phyloP scores from a whole-genome alignment of 192 early-diverging fungal species.

The Podila epicladia region DNA sequence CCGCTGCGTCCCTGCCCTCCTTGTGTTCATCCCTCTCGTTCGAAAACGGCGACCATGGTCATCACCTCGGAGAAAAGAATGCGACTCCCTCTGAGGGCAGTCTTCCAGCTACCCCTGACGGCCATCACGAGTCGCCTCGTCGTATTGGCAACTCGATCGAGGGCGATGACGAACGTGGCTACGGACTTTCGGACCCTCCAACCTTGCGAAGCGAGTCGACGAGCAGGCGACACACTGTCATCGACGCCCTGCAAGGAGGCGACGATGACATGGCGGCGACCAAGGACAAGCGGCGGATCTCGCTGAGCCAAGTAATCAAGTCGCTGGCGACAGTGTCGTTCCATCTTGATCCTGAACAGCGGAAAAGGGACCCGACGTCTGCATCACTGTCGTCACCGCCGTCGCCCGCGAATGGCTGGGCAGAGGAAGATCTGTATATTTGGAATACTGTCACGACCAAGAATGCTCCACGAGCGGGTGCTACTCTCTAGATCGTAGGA shows the following conservation, averaged over 20 bases:
- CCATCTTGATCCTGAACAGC: slow-evolving; percentile 5
- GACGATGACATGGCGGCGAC: background rate
- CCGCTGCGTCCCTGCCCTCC: slow-evolving; percentile 13
- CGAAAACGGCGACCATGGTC: background rate
- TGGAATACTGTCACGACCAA: slow-evolving; percentile 41
- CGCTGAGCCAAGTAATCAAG: slow-evolving; percentile 24
- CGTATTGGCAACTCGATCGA: too few relatives aligned
- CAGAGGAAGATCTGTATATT: slow-evolving; percentile 15
- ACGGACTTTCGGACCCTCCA: background rate
- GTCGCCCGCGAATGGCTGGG: background rate
- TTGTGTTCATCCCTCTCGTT: slow-evolving; percentile 9
- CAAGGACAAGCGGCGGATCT: slow-evolving; percentile 35
- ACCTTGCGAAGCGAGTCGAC: background rate
- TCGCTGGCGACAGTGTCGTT: slow-evolving; percentile 10
- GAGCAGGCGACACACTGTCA: background rate
- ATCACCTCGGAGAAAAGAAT: background rate
- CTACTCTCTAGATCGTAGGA: background rate
- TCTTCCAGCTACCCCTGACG: background rate
- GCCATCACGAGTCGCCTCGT: too few relatives aligned
- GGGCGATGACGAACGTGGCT: too few relatives aligned
- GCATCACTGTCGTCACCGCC: background rate
- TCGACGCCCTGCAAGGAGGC: background rate
- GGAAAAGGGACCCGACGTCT: background rate
- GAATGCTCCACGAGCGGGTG: slow-evolving; percentile 7
- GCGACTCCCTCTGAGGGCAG: background rate